Conservation (phyloP, 345 rosid genomes). For the Noccaea bulbosa region DNA sequence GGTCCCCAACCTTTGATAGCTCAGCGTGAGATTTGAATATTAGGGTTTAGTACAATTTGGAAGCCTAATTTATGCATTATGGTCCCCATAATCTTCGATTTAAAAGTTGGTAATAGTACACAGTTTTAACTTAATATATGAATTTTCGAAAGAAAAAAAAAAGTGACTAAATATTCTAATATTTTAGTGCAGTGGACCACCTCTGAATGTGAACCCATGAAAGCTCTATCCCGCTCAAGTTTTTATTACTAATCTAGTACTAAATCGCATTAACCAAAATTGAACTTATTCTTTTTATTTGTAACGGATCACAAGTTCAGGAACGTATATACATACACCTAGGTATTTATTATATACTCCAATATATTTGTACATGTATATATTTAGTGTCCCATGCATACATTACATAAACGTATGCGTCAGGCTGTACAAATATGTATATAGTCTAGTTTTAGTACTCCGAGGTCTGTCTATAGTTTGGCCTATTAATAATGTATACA, state of each 20-base stretch:
- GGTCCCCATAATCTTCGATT: conserved; percentile 42
- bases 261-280: conserved; percentile 34
- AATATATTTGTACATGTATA: conserved; percentile 8
- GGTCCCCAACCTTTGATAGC: conserved; percentile 41
- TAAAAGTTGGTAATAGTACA: conserved; percentile 40
- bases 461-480: background rate
- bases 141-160: conserved; percentile 3
- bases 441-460: no score
- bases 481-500: background rate
- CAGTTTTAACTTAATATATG: conserved; percentile 27
- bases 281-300: conserved; percentile 7
- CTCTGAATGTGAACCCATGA: conserved; percentile 41
- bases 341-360: background rate
- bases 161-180: conserved; percentile 18
- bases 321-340: background rate
- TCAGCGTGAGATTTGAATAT: conserved; percentile 47
- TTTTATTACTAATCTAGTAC: conserved; percentile 40
- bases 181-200: conserved; percentile 28
- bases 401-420: background rate
- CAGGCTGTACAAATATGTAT: background rate
- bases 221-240: conserved; percentile 43
- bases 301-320: conserved; percentile 27
- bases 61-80: conserved; percentile 40
- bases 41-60: conserved; percentile 46
- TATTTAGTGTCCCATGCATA: conserved; percentile 15